Evolutionary conservation across 208 protist species (phyloP), one percentile per base, ranked within the genome.

Genomic region (Tetramitus jugosus): DNA sequence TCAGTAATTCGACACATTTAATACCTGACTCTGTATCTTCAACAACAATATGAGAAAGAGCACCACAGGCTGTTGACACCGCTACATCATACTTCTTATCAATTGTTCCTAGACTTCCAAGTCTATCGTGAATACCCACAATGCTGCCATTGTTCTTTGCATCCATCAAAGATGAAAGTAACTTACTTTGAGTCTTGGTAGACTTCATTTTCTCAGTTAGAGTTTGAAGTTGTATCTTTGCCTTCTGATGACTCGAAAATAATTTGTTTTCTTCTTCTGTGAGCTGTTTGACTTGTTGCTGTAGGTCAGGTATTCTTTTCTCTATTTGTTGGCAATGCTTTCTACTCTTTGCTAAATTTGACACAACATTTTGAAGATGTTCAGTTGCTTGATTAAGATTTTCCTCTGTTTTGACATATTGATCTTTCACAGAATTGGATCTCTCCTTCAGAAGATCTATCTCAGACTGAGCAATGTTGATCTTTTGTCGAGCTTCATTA

Each of bases 41-140:
- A 0, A 99, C 97, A 7, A 99, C 96, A 81, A 99, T 94, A 77
- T 95, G 89, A 77, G 98, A 90, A 76, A 98, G 92, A 20, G 76
- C 49, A n/a, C 86, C 85, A 60, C 92, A 94, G 10, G 93, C 96
- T 14, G 97, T 98, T 2, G 94, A 96, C 20, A 98, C 92, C 8
- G 98, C 97, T 42, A 99, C 86, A 84, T 99, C 97, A 84, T 98
- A 99, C 68, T 86, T 83, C 56, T 88, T 87, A 46, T 96, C 92
- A 71, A 99, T 99, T 29, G 89, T 86, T 68, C 97, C 97, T 3
- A 99, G 89, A 82, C 98, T 91, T 20, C 97, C 96, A 35, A 99
- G 87, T 31, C 96, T 93, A 43, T 97, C 97, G 79, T 94, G 75
- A 23, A 93, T 77, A n/a, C 90, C 90, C 0, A 62, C 1, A 20